Percentiles rank a stretch among this genome's conserved stretches.
Evolutionary conservation across 2,329 filamentous ascomycete genomes (phyloP).

Genomic region (Penicillium olsonii): DNA sequence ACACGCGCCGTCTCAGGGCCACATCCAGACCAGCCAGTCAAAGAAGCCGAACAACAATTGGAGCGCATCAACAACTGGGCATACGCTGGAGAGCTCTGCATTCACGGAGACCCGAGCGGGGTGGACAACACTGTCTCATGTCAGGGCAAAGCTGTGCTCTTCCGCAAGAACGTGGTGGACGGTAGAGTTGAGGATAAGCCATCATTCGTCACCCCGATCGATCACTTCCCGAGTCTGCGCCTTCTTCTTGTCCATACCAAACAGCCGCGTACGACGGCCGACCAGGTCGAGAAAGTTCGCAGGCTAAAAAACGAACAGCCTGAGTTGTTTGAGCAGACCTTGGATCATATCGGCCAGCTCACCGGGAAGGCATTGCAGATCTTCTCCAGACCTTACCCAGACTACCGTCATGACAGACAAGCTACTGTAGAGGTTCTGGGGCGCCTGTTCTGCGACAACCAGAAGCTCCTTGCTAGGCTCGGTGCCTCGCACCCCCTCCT

Average conservation of each 20-base stretch:
- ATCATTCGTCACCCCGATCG: slow-evolving; percentile 72
- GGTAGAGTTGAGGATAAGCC: slow-evolving; percentile 44
- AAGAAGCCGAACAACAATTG: slow-evolving; percentile 82
- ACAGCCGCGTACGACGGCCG: slow-evolving; percentile 79
- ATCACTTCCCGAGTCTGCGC: slow-evolving; percentile 88
- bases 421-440: slow-evolving; percentile 50
- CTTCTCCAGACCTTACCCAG: no score
- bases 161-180: slow-evolving; percentile 67
- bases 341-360: slow-evolving; percentile 73
- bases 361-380: no score
- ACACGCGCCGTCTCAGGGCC: slow-evolving; percentile 85
- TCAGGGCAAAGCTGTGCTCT: slow-evolving; percentile 93
- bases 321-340: slow-evolving; percentile 60
- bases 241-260: slow-evolving; percentile 86
- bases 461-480: slow-evolving; percentile 84
- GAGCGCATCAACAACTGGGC: slow-evolving; percentile 98
- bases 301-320: slow-evolving; percentile 66
- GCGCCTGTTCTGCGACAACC: slow-evolving; percentile 92
- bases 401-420: no score
- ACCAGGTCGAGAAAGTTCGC: slow-evolving; percentile 84
- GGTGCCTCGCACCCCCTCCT: slow-evolving; percentile 93
- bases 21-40: slow-evolving; percentile 83
- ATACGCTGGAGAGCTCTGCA: slow-evolving; percentile 94
- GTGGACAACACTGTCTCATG: slow-evolving; percentile 93
- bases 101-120: slow-evolving; percentile 93